phyloP scores from a whole-genome alignment of 306 rosid genomes.

The Vigna hirtella region DNA sequence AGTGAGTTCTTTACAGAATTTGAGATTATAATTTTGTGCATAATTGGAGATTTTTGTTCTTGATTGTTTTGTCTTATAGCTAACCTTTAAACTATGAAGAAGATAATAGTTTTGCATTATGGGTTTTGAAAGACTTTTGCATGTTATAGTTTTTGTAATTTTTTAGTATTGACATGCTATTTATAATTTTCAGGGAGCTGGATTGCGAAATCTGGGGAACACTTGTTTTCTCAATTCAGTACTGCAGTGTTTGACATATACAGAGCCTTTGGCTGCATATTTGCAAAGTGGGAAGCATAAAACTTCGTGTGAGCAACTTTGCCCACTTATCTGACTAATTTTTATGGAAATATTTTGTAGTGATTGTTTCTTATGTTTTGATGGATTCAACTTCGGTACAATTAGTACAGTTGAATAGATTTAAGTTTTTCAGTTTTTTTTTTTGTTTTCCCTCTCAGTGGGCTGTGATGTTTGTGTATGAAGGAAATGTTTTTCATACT shows the following conservation, averaged over 20 bases:
- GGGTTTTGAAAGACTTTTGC: not conserved
- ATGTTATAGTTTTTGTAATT: not conserved
- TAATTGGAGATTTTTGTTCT: not conserved
- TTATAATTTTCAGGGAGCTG: constrained; percentile 85
- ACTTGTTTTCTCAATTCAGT: constrained; percentile 97
- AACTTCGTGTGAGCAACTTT: constrained; percentile 73
- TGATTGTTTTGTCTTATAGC: no score
- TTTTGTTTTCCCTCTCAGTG: not conserved
- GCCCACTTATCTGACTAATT: not conserved
- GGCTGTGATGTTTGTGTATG: not conserved
- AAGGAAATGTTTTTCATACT: constrained; percentile 3
- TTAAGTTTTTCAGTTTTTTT: not conserved
- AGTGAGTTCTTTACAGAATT: constrained; percentile 60
- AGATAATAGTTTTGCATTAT: not conserved
- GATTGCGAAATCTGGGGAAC: constrained; percentile 86
- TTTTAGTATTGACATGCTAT: not conserved
- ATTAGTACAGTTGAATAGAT: not conserved
- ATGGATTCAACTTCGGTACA: not conserved
- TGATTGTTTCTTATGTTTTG: constrained; percentile 2
- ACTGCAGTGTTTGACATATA: constrained; percentile 92
- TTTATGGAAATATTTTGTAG: not conserved
- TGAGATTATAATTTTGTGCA: not conserved
- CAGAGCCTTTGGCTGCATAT: constrained; percentile 95
- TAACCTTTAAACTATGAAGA: no score
- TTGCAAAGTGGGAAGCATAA: constrained; percentile 96